Evolutionary conservation across 2,329 filamentous ascomycete genomes (phyloP).

Genomic region (Juglanconis oblonga): DNA sequence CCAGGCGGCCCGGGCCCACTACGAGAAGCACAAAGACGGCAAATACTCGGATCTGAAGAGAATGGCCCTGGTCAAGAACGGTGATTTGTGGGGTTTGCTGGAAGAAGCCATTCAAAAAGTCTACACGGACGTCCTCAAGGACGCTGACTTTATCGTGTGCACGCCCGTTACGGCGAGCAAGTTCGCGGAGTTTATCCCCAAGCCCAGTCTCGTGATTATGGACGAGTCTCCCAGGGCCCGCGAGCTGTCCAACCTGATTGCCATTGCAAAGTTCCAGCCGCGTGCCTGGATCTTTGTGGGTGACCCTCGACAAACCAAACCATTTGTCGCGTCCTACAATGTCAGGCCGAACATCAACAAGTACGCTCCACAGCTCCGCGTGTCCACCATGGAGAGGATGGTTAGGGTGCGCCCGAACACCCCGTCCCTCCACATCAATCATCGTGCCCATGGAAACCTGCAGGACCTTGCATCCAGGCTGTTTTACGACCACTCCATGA

Average conservation of each 20-base stretch:
- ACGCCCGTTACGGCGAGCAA: constrained; percentile 3
- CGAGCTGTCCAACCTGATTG: not conserved
- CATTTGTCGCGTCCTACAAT: not conserved
- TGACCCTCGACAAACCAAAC: not conserved
- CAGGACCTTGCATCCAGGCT: not conserved
- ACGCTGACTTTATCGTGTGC: not conserved
- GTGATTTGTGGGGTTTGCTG: not conserved
- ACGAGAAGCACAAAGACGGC: not conserved
- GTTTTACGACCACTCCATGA: not conserved
- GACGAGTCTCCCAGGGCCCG: constrained; percentile 4
- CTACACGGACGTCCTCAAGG: not conserved
- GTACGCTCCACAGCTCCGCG: not conserved
- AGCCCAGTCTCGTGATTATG: not conserved
- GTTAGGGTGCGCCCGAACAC: not conserved
- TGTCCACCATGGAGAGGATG: constrained; percentile 1
- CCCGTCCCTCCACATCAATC: not conserved
- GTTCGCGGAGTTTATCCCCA: not conserved
- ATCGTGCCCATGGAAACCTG: not conserved
- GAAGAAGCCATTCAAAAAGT: not conserved
- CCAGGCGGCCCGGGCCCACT: not conserved
- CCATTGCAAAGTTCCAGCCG: not conserved
- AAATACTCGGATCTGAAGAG: not conserved
- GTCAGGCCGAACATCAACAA: not conserved
- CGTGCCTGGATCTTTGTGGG: not conserved
- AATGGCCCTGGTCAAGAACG: too few relatives aligned